These are phyloP conservation scores for Hypoxylon trugodes DNA, from an alignment of 495 filamentous ascomycete species.

Conservation along the genomic window DNA sequence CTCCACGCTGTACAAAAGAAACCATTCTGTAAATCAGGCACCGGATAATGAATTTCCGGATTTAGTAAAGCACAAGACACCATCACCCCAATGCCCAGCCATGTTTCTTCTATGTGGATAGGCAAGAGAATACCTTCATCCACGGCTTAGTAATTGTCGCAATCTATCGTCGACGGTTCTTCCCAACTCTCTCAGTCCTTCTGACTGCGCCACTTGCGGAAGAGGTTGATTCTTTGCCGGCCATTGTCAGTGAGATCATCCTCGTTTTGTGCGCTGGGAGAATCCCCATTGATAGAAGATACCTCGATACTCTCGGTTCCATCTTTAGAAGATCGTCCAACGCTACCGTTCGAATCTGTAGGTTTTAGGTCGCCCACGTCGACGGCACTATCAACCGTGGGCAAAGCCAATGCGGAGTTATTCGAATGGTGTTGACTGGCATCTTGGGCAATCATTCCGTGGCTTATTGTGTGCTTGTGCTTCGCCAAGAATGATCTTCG, in stretches of 20 bases:
- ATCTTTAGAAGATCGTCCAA: constrained; percentile 31
- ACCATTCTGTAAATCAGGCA: constrained; percentile 4
- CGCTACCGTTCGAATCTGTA: constrained; percentile 27
- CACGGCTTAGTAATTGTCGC: background rate
- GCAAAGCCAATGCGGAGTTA: constrained; percentile 5
- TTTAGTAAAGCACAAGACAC: background rate
- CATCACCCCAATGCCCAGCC: background rate
- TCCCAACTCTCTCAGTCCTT: constrained; percentile 20
- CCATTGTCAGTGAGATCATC: constrained; percentile 25
- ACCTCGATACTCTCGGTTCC: constrained; percentile 30
- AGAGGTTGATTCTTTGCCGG: constrained; percentile 30
- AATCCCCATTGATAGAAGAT: constrained; percentile 27
- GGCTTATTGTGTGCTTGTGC: constrained; percentile 37
- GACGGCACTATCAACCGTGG: constrained; percentile 25
- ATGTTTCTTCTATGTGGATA: too few relatives aligned
- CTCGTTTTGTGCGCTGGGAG: constrained; percentile 9
- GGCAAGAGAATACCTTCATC: background rate
- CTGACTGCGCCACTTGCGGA: constrained; percentile 36
- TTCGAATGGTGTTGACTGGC: constrained; percentile 2
- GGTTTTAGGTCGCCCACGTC: constrained; percentile 26
- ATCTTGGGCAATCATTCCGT: constrained; percentile 25
- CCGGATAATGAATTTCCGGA: background rate
- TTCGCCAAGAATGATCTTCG: constrained; percentile 41
- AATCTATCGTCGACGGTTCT: background rate
- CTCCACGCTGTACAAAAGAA: constrained; percentile 29